Percentiles rank a stretch among this genome's conserved stretches.
phyloP scores from a whole-genome alignment of 1,284 basidiomycete species.

The Moesziomyces sp. region DNA sequence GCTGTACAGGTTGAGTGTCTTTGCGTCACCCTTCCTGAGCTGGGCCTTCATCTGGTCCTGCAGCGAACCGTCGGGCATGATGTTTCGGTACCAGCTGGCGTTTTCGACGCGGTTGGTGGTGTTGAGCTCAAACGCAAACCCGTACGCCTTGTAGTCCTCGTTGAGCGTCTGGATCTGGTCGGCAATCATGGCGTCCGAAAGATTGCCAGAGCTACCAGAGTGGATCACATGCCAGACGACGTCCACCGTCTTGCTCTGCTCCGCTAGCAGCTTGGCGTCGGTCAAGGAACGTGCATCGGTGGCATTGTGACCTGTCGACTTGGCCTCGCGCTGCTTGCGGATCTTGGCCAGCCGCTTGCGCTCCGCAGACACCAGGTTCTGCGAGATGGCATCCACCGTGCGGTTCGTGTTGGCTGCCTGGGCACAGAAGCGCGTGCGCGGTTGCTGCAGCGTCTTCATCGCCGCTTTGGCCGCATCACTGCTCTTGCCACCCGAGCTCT shows the following conservation, averaged over 20 bases:
- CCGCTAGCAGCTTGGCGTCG: slow-evolving; percentile 33
- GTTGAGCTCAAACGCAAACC: slow-evolving; percentile 71
- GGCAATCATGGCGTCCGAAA: slow-evolving; percentile 21
- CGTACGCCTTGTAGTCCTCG: slow-evolving; percentile 69
- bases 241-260: slow-evolving; percentile 27
- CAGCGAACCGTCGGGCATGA: slow-evolving; percentile 68
- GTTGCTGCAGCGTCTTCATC: slow-evolving; percentile 14
- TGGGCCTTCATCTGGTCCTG: slow-evolving; percentile 73
- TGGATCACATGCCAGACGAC: slow-evolving; percentile 52
- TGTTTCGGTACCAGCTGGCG: slow-evolving; percentile 71
- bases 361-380: slow-evolving; percentile 16
- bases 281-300: slow-evolving; percentile 27
- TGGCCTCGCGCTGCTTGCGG: slow-evolving; percentile 18
- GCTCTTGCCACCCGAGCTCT: not conserved
- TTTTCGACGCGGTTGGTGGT: slow-evolving; percentile 69
- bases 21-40: slow-evolving; percentile 70
- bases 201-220: slow-evolving; percentile 26
- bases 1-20: slow-evolving; percentile 72
- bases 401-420: slow-evolving; percentile 29
- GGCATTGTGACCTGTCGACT: not conserved
- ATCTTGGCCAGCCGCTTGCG: slow-evolving; percentile 25
- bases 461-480: slow-evolving; percentile 15
- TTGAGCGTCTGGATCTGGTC: slow-evolving; percentile 73
- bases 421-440: slow-evolving; percentile 41
- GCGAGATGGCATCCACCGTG: slow-evolving; percentile 21